Evolutionary conservation across 2,329 filamentous ascomycete species (phyloP), one percentile per base, ranked within the genome.

Genomic region (Parastagonospora nodorum): DNA sequence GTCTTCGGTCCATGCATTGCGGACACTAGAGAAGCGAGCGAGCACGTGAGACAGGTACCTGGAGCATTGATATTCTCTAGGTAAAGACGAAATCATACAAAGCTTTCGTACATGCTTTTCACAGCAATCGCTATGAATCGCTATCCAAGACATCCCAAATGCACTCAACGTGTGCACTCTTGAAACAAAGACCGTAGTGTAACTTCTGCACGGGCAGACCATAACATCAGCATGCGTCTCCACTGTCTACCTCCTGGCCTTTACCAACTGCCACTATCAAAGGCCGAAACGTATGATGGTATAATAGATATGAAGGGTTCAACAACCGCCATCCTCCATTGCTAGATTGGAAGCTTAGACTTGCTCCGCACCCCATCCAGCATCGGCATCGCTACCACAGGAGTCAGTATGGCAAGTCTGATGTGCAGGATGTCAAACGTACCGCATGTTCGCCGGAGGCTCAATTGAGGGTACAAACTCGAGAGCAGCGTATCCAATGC

Each of bases 401-500:
- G 58, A 41, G 61, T 57, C 31, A 51, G 51, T 27, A 50, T 42
- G n/a, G 27, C 9, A 45, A 8, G 16, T 2, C 6, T 9, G 5
- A 1, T n/a, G 15, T 12, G 14, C 14, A 16, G 15, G 8, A 12
- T 8, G 7, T 8, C 19, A 39, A 2, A 58, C 71, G 24, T 67
- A 77, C 75, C 78, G 75, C 78, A 81, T 81, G 64, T 81, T 81
- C 51, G 78, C 78, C 37, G 79, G 79, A 15, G 79, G 79, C 71
- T 81, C 79, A 48, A 81, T 81, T 37, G 75, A 78, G 2, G 79
- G 79, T 42, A 80, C 74, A 61, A 75, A 81, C 62, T 81, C 78
- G 45, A 81, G 67, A 9, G 72, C 78, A 31, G 76, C 69, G 78
- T 97, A 99, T 55, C 74, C 88, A 54, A 97, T 70, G 63, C 94